Conservation (phyloP, 768 basidiomycete species). For the Lactifluus rugatus region DNA sequence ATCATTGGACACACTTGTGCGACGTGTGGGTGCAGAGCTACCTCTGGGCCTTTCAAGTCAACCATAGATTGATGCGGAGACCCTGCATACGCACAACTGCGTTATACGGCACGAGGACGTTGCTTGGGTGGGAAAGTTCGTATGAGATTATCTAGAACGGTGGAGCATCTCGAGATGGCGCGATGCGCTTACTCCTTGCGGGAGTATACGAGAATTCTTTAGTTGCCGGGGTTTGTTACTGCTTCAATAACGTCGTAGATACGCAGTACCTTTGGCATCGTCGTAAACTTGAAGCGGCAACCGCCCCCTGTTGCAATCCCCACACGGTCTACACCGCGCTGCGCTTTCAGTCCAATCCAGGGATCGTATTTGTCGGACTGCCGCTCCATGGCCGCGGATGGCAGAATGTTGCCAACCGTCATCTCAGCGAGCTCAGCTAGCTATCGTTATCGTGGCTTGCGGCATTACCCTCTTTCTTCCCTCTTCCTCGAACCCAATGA, state of each 20-base stretch:
- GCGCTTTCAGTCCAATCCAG: background rate
- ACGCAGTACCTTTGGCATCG: background rate
- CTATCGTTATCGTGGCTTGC: background rate
- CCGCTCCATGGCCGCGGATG: background rate
- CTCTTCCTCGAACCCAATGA: too few relatives aligned
- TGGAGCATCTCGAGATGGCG: background rate
- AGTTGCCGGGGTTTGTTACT: background rate
- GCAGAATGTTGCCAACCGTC: background rate
- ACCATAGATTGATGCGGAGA: background rate
- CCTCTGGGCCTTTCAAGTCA: background rate
- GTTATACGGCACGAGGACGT: background rate
- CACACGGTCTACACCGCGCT: background rate
- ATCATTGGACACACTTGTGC: too few relatives aligned
- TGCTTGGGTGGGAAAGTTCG: background rate
- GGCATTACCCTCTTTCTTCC: too few relatives aligned
- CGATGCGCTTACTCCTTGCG: background rate
- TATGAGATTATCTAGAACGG: background rate
- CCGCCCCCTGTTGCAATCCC: background rate
- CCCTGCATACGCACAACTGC: background rate
- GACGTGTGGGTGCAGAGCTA: too few relatives aligned
- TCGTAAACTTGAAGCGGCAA: background rate
- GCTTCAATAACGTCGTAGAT: background rate
- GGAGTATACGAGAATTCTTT: background rate
- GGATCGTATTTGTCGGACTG: background rate
- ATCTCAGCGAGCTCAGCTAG: background rate